A percentile compares a stretch with the other conserved stretches of the same genome.
Conservation (phyloP, 73 alveolate species). For the Tetrahymena malaccensis region DNA sequence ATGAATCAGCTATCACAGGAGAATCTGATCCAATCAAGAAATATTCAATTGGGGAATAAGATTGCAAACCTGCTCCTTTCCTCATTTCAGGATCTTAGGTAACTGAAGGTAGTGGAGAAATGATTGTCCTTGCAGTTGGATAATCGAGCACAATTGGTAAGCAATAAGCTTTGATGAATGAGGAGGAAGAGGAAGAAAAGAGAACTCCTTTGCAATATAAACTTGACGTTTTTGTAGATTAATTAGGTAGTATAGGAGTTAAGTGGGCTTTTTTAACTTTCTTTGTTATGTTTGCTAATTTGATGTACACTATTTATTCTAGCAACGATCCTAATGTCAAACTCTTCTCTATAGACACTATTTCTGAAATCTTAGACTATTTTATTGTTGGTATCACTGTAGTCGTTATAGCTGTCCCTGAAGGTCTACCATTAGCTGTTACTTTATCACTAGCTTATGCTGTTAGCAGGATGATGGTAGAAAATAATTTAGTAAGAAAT, state of each 20-base stretch:
- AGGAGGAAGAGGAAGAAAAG: constrained; percentile 60
- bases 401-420: constrained; percentile 94
- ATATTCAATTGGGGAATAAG: constrained; percentile 40
- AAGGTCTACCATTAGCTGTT: constrained; percentile 95
- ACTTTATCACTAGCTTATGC: constrained; percentile 87
- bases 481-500: constrained; percentile 87
- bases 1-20: constrained; percentile 91
- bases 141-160: constrained; percentile 67
- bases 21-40: constrained; percentile 85
- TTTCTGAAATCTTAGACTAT: constrained; percentile 64
- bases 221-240: constrained; percentile 77
- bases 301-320: constrained; percentile 42
- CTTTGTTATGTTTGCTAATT: constrained; percentile 60
- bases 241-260: constrained; percentile 82
- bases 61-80: constrained; percentile 69
- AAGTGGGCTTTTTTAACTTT: constrained; percentile 73
- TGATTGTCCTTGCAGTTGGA: constrained; percentile 91
- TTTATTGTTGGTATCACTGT: constrained; percentile 86
- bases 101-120: constrained; percentile 77
- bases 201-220: constrained; percentile 85
- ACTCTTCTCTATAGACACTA: constrained; percentile 49
- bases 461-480: constrained; percentile 85
- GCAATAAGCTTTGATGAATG: constrained; percentile 54
- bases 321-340: constrained; percentile 29
- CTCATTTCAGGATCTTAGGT: constrained; percentile 80